Conservation (phyloP, 345 rosid genomes). For the Trapa incisa region DNA sequence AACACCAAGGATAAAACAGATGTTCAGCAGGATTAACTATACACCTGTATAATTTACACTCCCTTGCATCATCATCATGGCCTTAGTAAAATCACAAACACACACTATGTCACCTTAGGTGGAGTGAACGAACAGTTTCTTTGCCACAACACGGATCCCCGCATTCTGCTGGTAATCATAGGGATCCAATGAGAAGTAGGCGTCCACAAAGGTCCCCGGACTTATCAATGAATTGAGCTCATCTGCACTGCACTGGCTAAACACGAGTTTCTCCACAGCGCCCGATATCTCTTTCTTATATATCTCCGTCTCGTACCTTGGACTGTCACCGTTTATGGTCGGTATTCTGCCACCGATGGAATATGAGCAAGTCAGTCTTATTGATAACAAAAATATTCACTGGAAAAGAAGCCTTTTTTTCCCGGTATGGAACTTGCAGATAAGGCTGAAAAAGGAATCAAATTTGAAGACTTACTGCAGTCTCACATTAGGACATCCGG, state of each 20-base stretch:
- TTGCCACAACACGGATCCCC: constrained; percentile 60
- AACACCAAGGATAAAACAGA: too few species aligned
- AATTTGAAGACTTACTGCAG: constrained; percentile 45
- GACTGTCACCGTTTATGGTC: constrained; percentile 24
- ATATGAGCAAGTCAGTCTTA: background rate
- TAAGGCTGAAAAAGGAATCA: background rate
- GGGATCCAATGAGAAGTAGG: constrained; percentile 47
- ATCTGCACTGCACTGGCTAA: constrained; percentile 24
- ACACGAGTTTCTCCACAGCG: constrained; percentile 33
- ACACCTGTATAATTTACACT: too few species aligned
- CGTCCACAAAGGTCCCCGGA: constrained; percentile 42
- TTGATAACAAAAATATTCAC: background rate
- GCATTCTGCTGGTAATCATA: constrained; percentile 65
- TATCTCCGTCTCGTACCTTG: constrained; percentile 46
- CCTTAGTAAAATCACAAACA: background rate
- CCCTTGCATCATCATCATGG: too few species aligned
- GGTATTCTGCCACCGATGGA: constrained; percentile 43
- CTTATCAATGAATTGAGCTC: constrained; percentile 38
- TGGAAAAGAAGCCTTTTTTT: background rate
- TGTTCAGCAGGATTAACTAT: too few species aligned
- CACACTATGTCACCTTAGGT: background rate
- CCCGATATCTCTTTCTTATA: constrained; percentile 52
- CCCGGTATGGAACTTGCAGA: background rate
- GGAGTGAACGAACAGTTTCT: constrained; percentile 39
- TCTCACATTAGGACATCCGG: constrained; percentile 40